These are phyloP conservation scores for Pichia sp. DNA, from an alignment of 1,139 yeast species.

Conservation along the genomic window DNA sequence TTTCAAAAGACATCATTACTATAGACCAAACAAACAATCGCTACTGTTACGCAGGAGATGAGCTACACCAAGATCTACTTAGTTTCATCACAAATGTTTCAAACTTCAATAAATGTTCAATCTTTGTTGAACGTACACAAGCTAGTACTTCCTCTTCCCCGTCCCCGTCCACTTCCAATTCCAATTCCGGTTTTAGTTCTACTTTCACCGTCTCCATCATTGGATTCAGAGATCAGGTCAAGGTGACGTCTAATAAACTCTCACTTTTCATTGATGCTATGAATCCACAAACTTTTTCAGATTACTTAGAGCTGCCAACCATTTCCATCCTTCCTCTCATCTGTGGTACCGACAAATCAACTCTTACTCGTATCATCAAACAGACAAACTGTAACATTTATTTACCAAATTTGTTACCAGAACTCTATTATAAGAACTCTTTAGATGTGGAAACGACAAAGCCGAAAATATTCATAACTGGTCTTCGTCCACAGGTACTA, in stretches of 20 bases:
- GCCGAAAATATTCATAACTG: slow-evolving; percentile 34
- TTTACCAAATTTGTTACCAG: slow-evolving; percentile 56
- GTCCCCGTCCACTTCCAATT: neutral
- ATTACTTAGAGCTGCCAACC: slow-evolving; percentile 41
- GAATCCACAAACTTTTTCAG: slow-evolving; percentile 41
- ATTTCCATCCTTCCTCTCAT: slow-evolving; percentile 56
- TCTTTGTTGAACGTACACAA: slow-evolving; percentile 16
- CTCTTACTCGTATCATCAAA: slow-evolving; percentile 52
- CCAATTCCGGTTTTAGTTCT: neutral
- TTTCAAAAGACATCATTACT: slow-evolving; percentile 16
- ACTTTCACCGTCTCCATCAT: slow-evolving; percentile 16
- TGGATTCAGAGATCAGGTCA: slow-evolving; percentile 30
- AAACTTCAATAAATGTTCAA: slow-evolving; percentile 21
- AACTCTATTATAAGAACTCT: slow-evolving; percentile 31
- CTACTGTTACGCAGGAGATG: slow-evolving; percentile 16
- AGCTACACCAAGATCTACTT: slow-evolving; percentile 17
- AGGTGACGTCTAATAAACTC: slow-evolving; percentile 50
- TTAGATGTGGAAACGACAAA: slow-evolving; percentile 18
- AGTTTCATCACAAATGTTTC: slow-evolving; percentile 21
- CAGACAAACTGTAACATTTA: slow-evolving; percentile 58
- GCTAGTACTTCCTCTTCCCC: slow-evolving; percentile 3
- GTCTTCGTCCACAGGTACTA: slow-evolving; percentile 37
- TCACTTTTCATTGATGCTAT: slow-evolving; percentile 49
- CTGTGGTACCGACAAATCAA: slow-evolving; percentile 57
- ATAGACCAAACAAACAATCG: slow-evolving; percentile 16